These are phyloP conservation scores for Fusarium kyushuense DNA, from an alignment of 2,329 filamentous ascomycete genomes.

Conservation along the genomic window DNA sequence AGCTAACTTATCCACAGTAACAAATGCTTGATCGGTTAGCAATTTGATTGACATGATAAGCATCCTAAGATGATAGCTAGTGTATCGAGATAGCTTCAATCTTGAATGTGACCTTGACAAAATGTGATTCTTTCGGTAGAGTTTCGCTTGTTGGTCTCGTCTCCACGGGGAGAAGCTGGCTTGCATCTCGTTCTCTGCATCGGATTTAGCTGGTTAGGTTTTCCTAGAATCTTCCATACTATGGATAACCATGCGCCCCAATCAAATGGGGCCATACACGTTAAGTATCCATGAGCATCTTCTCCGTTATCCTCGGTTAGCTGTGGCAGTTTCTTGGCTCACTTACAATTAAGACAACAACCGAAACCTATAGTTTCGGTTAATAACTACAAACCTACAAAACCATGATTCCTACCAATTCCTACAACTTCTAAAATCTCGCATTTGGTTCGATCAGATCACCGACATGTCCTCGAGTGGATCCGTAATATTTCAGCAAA, in stretches of 20 bases:
- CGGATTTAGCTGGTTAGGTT: not conserved
- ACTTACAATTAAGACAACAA: not conserved
- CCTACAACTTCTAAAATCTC: not conserved
- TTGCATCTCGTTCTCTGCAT: not conserved
- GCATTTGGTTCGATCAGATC: not conserved
- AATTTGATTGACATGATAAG: slow-evolving; percentile 7
- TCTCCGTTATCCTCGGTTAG: slow-evolving; percentile 9
- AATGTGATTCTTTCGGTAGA: not conserved
- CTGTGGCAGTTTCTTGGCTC: not conserved
- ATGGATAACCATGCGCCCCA: slow-evolving; percentile 14
- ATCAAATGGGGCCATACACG: not conserved
- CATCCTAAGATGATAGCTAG: not conserved
- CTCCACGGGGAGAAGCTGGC: not conserved
- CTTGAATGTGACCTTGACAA: slow-evolving; percentile 5
- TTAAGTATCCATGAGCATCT: slow-evolving; percentile 4
- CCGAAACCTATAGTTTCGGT: not conserved
- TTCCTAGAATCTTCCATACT: slow-evolving; percentile 12
- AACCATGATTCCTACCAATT: not conserved
- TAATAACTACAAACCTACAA: not conserved
- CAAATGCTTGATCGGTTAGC: slow-evolving; percentile 1
- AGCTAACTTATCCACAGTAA: slow-evolving; percentile 10
- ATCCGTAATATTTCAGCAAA: not conserved
- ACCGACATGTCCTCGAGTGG: not conserved
- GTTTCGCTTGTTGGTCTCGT: not conserved
- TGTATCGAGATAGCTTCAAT: not conserved